A percentile compares a stretch with the other conserved stretches of the same genome.
These are phyloP conservation scores for Diaporthe sp. DNA, from an alignment of 2,329 filamentous ascomycete genomes.

Conservation along the genomic window DNA sequence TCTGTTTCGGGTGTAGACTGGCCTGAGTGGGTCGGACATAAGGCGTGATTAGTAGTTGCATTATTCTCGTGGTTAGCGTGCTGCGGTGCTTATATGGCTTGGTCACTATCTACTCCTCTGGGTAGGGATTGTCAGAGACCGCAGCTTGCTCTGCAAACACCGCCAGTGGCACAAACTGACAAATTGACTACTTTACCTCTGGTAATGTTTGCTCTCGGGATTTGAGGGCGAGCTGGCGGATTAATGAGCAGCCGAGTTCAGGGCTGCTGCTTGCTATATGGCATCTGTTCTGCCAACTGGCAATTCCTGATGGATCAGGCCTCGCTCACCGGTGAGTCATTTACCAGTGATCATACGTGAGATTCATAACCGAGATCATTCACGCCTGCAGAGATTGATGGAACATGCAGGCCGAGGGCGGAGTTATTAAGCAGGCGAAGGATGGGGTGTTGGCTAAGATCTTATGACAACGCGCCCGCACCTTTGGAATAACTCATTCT, in stretches of 20 bases:
- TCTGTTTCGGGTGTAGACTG: slow-evolving; percentile 11
- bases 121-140: slow-evolving; percentile 3
- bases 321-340: background rate
- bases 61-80: background rate
- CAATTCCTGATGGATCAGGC: background rate
- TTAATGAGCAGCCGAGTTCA: background rate
- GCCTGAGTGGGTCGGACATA: slow-evolving; percentile 15
- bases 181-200: background rate
- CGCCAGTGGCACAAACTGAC: background rate
- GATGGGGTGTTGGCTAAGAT: too few species aligned
- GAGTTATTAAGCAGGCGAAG: background rate
- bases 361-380: background rate
- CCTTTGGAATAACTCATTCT: background rate
- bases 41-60: background rate
- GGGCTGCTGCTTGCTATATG: background rate
- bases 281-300: background rate
- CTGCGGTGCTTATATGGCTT: background rate
- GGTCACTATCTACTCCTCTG: background rate
- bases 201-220: background rate
- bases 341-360: background rate
- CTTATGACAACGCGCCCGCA: background rate
- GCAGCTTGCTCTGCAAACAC: background rate
- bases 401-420: too few species aligned
- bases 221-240: background rate
- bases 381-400: background rate